A percentile compares a stretch with the other conserved stretches of the same genome.
These are phyloP conservation scores for Tetraselmis chui DNA, from an alignment of 139 green algal genomes.

Conservation along the genomic window DNA sequence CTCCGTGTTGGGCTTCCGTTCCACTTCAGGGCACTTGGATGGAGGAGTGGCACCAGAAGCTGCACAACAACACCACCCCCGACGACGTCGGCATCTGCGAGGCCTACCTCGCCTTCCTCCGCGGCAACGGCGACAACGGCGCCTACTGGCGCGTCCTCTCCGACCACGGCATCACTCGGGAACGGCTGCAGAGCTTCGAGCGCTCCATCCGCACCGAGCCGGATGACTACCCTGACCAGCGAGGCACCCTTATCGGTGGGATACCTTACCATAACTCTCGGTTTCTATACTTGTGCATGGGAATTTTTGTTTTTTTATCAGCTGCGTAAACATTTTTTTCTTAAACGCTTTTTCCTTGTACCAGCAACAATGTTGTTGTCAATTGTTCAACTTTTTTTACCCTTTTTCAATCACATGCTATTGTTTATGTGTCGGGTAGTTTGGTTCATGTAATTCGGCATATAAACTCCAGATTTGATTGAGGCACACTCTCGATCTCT, in stretches of 20 bases:
- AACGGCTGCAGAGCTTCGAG: conserved; percentile 90
- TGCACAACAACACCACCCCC: conserved; percentile 98
- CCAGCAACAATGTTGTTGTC: too few species aligned
- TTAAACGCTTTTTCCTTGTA: too few species aligned
- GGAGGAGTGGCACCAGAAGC: conserved; percentile 82
- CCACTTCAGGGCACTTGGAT: conserved; percentile 86
- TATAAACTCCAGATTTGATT: too few species aligned
- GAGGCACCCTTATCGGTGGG: conserved; percentile 62
- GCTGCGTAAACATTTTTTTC: too few species aligned
- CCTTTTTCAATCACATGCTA: too few species aligned
- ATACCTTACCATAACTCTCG: not conserved
- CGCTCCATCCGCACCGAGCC: conserved; percentile 80
- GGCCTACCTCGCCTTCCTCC: conserved; percentile 88
- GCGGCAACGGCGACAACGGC: conserved; percentile 63
- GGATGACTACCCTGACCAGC: conserved; percentile 74
- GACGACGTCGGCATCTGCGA: conserved; percentile 97
- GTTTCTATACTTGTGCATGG: not conserved
- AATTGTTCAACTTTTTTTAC: too few species aligned
- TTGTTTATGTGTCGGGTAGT: too few species aligned
- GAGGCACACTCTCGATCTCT: too few species aligned
- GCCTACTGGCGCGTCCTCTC: conserved; percentile 86
- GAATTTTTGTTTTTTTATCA: not conserved
- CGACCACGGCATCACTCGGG: conserved; percentile 72
- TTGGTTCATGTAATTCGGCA: too few species aligned
- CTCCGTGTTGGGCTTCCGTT: too few species aligned